Evolutionary conservation across 192 early-diverging fungal species (phyloP).

Genomic region (Obelidium mucronatum): DNA sequence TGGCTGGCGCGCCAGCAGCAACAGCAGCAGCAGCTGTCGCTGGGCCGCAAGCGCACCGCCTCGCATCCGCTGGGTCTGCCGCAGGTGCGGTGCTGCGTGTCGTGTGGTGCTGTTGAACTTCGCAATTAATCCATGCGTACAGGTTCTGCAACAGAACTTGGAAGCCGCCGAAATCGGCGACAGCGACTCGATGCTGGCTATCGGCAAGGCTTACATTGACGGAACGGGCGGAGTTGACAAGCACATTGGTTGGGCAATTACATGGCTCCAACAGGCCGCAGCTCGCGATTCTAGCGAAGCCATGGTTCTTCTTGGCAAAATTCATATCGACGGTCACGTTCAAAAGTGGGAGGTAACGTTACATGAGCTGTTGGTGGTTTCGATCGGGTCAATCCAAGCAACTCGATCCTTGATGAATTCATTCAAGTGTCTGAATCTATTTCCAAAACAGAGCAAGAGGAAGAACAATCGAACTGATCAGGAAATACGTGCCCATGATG

Average conservation of each 20-base stretch:
- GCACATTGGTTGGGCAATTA: constrained; percentile 12
- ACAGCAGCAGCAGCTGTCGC: background rate
- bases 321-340: constrained; percentile 8
- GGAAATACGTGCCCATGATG: background rate
- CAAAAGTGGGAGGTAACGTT: constrained; percentile 33
- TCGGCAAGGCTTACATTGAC: constrained; percentile 25
- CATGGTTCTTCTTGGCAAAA: constrained; percentile 20
- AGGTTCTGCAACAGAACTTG: constrained; percentile 10
- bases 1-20: background rate
- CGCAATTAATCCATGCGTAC: no score
- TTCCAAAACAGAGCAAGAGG: background rate
- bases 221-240: constrained; percentile 22
- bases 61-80: no score
- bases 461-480: background rate
- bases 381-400: background rate
- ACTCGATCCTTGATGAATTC: background rate
- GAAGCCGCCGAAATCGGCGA: constrained; percentile 35
- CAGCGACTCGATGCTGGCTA: constrained; percentile 21
- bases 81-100: background rate
- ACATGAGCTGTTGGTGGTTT: background rate
- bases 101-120: no score
- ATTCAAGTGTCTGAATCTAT: background rate
- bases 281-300: constrained; percentile 3
- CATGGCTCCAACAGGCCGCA: constrained; percentile 21
- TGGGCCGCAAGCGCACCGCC: background rate